Conservation (phyloP, 2,329 filamentous ascomycete genomes). For the Rasamsonia emersonii region DNA sequence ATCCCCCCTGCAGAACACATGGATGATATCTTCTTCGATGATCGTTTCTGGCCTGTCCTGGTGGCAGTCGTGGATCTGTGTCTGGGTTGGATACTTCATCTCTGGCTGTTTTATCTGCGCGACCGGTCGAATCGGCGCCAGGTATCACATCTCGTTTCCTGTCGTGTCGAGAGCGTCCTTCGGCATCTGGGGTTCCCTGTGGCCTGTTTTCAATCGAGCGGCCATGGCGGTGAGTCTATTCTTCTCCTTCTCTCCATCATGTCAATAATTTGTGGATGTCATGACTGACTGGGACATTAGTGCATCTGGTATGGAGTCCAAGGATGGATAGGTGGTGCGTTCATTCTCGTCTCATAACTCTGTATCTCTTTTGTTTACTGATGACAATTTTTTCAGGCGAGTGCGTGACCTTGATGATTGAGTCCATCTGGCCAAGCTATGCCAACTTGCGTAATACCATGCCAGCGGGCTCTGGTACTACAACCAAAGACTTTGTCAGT, state of each 20-base stretch:
- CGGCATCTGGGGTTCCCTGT: constrained; percentile 80
- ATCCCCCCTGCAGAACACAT: constrained; percentile 56
- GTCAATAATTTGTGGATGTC: constrained; percentile 34
- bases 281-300: constrained; percentile 8
- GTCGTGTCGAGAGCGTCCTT: constrained; percentile 71
- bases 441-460: constrained; percentile 60
- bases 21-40: constrained; percentile 87
- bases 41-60: constrained; percentile 70
- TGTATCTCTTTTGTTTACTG: not conserved
- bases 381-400: constrained; percentile 39
- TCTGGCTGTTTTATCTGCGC: constrained; percentile 65
- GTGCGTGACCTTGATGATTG: constrained; percentile 84
- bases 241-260: constrained; percentile 87
- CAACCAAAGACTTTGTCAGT: constrained; percentile 64
- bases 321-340: constrained; percentile 63
- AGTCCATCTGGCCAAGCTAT: constrained; percentile 63
- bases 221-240: constrained; percentile 64
- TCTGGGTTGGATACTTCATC: constrained; percentile 78
- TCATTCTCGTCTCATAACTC: not conserved
- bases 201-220: constrained; percentile 84
- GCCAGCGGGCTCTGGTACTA: constrained; percentile 56
- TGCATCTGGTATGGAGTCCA: constrained; percentile 37
- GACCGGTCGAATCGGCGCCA: constrained; percentile 75
- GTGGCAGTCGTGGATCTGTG: constrained; percentile 88
- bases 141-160: constrained; percentile 84